phyloP scores from a whole-genome alignment of 257 asterid genomes.

The Ligustrum vulgare region DNA sequence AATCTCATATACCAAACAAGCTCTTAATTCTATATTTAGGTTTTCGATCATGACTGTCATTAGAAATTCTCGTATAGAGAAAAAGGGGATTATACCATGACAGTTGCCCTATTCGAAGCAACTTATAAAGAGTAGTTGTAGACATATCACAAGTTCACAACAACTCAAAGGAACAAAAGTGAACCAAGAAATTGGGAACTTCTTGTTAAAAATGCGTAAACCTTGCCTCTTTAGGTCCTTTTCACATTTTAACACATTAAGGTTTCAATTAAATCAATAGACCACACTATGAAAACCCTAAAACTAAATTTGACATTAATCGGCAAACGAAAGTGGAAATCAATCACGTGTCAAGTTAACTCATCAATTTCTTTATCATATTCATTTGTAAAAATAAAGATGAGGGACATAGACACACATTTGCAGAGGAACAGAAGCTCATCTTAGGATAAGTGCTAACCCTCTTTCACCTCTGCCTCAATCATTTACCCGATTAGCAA shows the following conservation, averaged over 20 bases:
- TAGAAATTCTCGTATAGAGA: not conserved
- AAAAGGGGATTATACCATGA: not conserved
- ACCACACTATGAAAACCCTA: not conserved
- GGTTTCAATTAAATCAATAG: not conserved
- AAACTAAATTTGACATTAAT: constrained; percentile 3
- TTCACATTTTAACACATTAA: not conserved
- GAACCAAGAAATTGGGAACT: not conserved
- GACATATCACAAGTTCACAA: not conserved
- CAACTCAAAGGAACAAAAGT: not conserved
- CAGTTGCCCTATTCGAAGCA: not conserved
- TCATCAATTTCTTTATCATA: not conserved
- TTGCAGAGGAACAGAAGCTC: constrained; percentile 99
- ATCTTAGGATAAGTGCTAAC: constrained; percentile 96
- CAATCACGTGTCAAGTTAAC: not conserved
- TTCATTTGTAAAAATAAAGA: not conserved
- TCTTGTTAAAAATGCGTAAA: not conserved
- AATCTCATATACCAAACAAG: too few species aligned
- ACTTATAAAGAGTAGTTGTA: not conserved
- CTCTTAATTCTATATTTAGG: not conserved
- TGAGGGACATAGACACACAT: constrained; percentile 51
- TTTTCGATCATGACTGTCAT: not conserved
- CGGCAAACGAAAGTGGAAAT: not conserved
- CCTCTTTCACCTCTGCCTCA: constrained; percentile 86
- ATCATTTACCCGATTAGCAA: too few species aligned
- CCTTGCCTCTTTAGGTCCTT: not conserved